Evolutionary conservation across 1,139 yeast genomes (phyloP), one percentile per base, ranked within the genome.

Genomic region (Taphrina flavorubra): DNA sequence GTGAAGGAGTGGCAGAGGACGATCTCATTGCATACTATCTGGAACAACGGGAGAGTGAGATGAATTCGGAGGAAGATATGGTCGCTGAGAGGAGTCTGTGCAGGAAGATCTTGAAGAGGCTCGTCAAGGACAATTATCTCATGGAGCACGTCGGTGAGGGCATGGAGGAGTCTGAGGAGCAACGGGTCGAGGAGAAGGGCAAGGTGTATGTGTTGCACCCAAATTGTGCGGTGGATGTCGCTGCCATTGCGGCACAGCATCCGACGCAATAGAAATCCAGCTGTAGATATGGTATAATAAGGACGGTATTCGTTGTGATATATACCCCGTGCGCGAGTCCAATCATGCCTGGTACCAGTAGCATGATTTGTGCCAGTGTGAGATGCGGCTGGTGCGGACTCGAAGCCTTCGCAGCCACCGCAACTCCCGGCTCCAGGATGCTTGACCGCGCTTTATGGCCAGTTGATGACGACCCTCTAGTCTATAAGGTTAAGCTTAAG

Each of bases 111-210:
- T 81, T 94, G 76, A 88, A 87, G 77, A 84, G 95, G 74, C 83
- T 95, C 75, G 96, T 89, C 36, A 89, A 89, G 76, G 98, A 94
- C 76, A 86, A 90, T 75, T 87, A 94, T 56, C 82, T 94, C 75
- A 87, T 94, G 91, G 87, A 87, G 74, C 87, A 95, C 62, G 85
- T 86, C 42, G 92, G 91, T 51, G 59, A 58, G 44, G 67, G 67
- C 16, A 42, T 62, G 59, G 70, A 63, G 31, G 66, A 62, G 16
- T 31, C 53, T 16, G 61, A 53, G 58, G 53, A 55, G 55, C 49
- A 42, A 10, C 63, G 34, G 13, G 56, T 51, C 49, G 68, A 47
- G 58, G 61, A 13, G n/a, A 25, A 40, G 16, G 63, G 57, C 51
- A 58, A 57, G 63, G 55, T 57, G 31, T 65, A 65, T 31, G 68